Base-by-base conservation (phyloP, 768 basidiomycete species). In the Saitozyma sp. region DNA sequence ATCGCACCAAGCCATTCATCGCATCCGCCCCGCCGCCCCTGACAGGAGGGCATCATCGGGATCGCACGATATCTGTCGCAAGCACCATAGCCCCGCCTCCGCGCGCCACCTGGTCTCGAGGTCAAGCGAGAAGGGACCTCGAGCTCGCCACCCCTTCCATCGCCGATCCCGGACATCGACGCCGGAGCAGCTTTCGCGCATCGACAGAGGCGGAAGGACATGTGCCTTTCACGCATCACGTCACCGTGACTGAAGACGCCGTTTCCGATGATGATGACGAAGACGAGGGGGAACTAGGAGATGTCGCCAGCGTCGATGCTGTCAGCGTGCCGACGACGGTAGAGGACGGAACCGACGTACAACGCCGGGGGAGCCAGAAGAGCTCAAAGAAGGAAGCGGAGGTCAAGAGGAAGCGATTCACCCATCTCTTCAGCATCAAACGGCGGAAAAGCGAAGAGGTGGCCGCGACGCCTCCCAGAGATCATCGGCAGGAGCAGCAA, bases 151-250 rank as follows among this genome's bases (percentile, higher is more conserved):
- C 29, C 29, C 29, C 29, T 29, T 29, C 29, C 2, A 29, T 29
- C 29, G 29, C 5, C 29, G 29, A 29, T 29, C 29, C 29, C 29
- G 29, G 29, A 29, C 29, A 29, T 29, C 29, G 29, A 29, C 29
- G 29, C 29, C 29, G 29, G 29, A 29, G 29, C 29, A 29, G 29
- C 29, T 29, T 29, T 29, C 29, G 29, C 29, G 29, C 29, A 29
- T 29, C 29, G 29, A 29, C 29, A 29, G 29, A 29, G 29, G 29
- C 29, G 29, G 29, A 29, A 29, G 74, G 74, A 11, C 74, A 75
- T 64, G 51, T 76, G 11, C 72, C 74, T n/a, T 76, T 73, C 61
- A 76, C 74, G 3, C 74, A 76, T 52, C 71, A 73, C 58, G 58
- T 72, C 9, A 63, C 70, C 13, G 57, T 56, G 20, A 48, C 56